phyloP scores from a whole-genome alignment of 306 rosid species.

The Senna tora region DNA sequence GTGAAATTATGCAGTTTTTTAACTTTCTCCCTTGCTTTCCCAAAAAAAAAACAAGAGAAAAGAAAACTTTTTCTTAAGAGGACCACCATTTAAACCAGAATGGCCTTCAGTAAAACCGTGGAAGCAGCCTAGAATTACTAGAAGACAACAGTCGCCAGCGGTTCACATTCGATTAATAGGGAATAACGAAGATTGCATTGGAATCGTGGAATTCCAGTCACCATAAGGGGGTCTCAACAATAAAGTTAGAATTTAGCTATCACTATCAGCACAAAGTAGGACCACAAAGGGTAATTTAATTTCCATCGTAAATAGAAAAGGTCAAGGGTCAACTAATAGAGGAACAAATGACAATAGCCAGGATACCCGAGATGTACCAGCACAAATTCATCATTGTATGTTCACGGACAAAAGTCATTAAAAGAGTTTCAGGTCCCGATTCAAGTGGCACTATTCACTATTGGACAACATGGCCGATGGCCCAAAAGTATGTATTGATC shows the following conservation, averaged over 20 bases:
- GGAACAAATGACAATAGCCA: neutral
- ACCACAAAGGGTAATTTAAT: conserved; percentile 30
- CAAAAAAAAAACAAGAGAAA: neutral
- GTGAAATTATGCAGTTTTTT: neutral
- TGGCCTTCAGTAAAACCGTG: conserved; percentile 19
- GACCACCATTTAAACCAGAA: conserved; percentile 24
- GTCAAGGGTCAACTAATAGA: conserved; percentile 24
- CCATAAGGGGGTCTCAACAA: conserved; percentile 23
- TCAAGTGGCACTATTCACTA: conserved; percentile 1
- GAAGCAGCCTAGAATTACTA: conserved; percentile 23
- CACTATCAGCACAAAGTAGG: conserved; percentile 13
- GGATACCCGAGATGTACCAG: conserved; percentile 17
- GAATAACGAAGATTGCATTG: conserved; percentile 18
- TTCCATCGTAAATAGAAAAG: conserved; percentile 15
- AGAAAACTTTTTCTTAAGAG: neutral
- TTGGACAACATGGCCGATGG: conserved; percentile 15
- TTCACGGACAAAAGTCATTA: conserved; percentile 31
- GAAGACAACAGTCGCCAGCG: conserved; percentile 30
- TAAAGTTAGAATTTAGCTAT: neutral
- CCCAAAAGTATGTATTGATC: conserved; percentile 28
- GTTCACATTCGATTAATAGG: conserved; percentile 9
- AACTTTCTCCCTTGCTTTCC: neutral
- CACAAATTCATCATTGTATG: conserved; percentile 30
- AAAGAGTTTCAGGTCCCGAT: conserved; percentile 28
- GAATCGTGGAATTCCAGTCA: conserved; percentile 34